Base-by-base conservation (phyloP, 2,329 filamentous ascomycete species). In the Colletotrichum echinochloae region DNA sequence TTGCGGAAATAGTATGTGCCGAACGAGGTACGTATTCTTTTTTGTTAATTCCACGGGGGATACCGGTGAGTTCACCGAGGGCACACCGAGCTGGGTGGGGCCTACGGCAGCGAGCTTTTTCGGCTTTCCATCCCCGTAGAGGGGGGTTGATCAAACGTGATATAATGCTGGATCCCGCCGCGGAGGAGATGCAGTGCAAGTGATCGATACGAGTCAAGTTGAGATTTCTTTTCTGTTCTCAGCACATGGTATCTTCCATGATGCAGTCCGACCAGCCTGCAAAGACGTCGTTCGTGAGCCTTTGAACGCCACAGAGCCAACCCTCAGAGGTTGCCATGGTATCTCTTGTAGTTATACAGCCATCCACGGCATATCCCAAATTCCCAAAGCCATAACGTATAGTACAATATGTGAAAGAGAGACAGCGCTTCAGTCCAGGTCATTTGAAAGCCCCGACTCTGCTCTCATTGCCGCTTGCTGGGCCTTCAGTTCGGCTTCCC, bases 381-480 rank as follows among this genome's bases (percentile, higher is more conserved):
- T 63, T 35, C 48, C 39, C 49, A 35, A 39, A 41, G 39, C 64
- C 44, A 57, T 30, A 37, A 63, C 30, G 41, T 71, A 66, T 65
- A 55, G 52, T 65, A 65, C 64, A 54, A 5, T 14, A 26, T 44
- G 20, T 37, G 33, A 11, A 18, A 12, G 9, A 37, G n/a, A 28
- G 11, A 1, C 16, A n/a, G 8, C 3, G 2, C 8, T 49, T 48
- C 23, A 26, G 3, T 52, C 61, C 67, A 62, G 2, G 20, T 66
- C 74, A n/a, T 14, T 46, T n/a, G 77, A 76, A 48, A 87, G 74
- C 0, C 85, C 85, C 44, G 81, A 83, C 75, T 85, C 84, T 73
- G 78, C 83, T 72, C 85, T 82, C 83, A 87, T 83, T 63, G 85
- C 83, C 70, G 87, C 84, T 72, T 82, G 79, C 71, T 81, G 81